A percentile compares a stretch with the other conserved stretches of the same genome.
These are phyloP conservation scores for Phytophthora pini DNA, from an alignment of 352 stramenopile genomes.

Conservation along the genomic window DNA sequence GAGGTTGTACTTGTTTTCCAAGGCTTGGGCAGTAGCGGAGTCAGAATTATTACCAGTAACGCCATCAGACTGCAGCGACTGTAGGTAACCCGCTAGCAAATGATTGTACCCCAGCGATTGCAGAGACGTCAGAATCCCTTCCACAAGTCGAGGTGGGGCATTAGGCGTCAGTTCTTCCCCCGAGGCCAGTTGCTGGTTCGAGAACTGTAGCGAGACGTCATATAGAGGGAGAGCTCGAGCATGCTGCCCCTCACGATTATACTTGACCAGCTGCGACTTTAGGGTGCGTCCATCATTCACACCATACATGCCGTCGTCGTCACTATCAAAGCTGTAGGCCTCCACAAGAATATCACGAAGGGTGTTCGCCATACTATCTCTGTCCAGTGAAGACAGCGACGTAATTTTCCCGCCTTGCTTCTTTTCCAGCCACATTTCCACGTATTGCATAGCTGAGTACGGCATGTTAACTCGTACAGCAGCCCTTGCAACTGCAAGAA, in stretches of 20 bases:
- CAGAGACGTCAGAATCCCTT: conserved; percentile 70
- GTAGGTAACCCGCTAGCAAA: conserved; percentile 64
- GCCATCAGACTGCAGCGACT: conserved; percentile 32
- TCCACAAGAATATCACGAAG: conserved; percentile 67
- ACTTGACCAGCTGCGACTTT: conserved; percentile 74
- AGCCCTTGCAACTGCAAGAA: conserved; percentile 69
- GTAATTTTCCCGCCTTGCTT: conserved; percentile 56
- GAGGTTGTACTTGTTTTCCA: conserved; percentile 76
- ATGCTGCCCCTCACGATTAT: conserved; percentile 71
- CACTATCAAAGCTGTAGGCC: conserved; percentile 67
- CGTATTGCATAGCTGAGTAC: conserved; percentile 90
- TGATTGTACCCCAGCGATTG: conserved; percentile 79
- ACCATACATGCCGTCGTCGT: conserved; percentile 79
- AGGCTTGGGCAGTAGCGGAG: conserved; percentile 23
- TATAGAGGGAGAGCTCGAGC: conserved; percentile 74
- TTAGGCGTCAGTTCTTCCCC: conserved; percentile 1
- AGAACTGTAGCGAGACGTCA: conserved; percentile 72
- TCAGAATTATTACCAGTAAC: neutral
- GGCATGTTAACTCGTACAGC: conserved; percentile 83
- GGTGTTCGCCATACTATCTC: conserved; percentile 39
- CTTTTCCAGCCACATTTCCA: conserved; percentile 88
- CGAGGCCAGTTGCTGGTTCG: conserved; percentile 10
- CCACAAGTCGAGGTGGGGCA: conserved; percentile 25
- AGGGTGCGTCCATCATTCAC: conserved; percentile 79
- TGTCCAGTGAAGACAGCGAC: conserved; percentile 36